A percentile compares a stretch with the other conserved stretches of the same genome.
Evolutionary conservation across 1,284 basidiomycete genomes (phyloP).

Genomic region (Ustilago esculenta): DNA sequence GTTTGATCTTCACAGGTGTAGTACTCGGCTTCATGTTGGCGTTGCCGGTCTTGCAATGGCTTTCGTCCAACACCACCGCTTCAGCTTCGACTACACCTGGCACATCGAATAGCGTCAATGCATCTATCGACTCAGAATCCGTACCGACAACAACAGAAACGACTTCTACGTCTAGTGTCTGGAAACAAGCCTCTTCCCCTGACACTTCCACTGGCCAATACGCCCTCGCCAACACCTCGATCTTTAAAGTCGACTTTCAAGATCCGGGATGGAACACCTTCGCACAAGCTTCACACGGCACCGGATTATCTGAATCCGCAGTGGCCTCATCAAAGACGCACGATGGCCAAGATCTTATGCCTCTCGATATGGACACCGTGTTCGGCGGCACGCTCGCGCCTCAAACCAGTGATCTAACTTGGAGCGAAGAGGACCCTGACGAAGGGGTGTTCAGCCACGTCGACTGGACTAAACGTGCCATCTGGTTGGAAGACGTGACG

Average conservation of each 20-base stretch:
- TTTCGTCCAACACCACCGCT: constrained; percentile 23
- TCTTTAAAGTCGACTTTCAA: constrained; percentile 41
- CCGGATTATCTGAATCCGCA: constrained; percentile 14
- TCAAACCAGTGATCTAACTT: constrained; percentile 36
- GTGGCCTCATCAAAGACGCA: constrained; percentile 26
- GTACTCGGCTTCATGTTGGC: constrained; percentile 33
- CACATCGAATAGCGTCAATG: neutral
- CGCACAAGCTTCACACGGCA: constrained; percentile 22
- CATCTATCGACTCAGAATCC: neutral
- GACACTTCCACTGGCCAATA: constrained; percentile 38
- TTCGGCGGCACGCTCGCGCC: constrained; percentile 50
- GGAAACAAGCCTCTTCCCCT: constrained; percentile 32
- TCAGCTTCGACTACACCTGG: neutral
- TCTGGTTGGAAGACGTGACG: constrained; percentile 60
- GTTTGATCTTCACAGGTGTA: constrained; percentile 36
- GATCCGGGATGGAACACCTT: constrained; percentile 39
- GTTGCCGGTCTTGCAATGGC: constrained; percentile 44
- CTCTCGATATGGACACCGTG: constrained; percentile 48
- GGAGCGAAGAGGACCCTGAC: constrained; percentile 52
- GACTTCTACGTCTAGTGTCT: neutral
- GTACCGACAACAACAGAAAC: neutral
- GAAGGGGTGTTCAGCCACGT: constrained; percentile 59
- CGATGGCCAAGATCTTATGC: constrained; percentile 35
- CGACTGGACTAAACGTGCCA: constrained; percentile 43
- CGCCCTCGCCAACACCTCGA: constrained; percentile 23